Base-by-base conservation (phyloP, 106 monocot species). In the Dendrobium catenatum region DNA sequence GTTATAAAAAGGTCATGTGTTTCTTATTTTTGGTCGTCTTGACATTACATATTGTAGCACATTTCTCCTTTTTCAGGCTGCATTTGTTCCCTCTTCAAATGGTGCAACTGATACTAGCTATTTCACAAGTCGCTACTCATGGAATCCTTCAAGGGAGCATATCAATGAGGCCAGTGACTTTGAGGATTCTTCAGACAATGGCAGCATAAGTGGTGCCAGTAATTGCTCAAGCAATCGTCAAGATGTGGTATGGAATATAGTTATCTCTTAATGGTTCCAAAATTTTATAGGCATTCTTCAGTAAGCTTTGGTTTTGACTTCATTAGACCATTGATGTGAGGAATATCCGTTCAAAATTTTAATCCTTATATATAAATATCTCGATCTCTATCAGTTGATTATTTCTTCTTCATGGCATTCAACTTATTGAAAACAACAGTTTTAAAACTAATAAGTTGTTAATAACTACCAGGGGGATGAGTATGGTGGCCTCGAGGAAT, bases 41-140 rank as follows among this genome's bases (percentile, higher is more conserved):
- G 27, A 75, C 54, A 43, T 24, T 40, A 55, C 37, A 37, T 37
- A 73, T 44, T 42, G 18, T 9, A 77, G 1, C 18, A 16, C 46
- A 33, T 68, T 44, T 80, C 55, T 55, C 66, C 5, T 9, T 83
- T 82, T 85, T 42, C 88, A 97, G 99, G 99, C 99, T 85, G 95
- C 95, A 70, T 99, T 99, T 90, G 91, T 99, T 84, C 99, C 98
- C 58, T 89, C 92, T 54, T 98, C 87, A 27, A 95, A 98, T 64
- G 89, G 88, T 87, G 91, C 91, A 76, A 84, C 93, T 78, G 98
- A 98, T 81, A 98, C 98, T 15, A 98, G 98, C 74, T 98, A 98
- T 80, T 99, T 99, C 82, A 93, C 95, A 15, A 95, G 99, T 79
- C 95, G 99, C 40, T 91, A 87, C 75, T 86, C 91, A 42, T 99